Conservation (phyloP, 257 asterid species). For the Solanum sparsipilum region DNA sequence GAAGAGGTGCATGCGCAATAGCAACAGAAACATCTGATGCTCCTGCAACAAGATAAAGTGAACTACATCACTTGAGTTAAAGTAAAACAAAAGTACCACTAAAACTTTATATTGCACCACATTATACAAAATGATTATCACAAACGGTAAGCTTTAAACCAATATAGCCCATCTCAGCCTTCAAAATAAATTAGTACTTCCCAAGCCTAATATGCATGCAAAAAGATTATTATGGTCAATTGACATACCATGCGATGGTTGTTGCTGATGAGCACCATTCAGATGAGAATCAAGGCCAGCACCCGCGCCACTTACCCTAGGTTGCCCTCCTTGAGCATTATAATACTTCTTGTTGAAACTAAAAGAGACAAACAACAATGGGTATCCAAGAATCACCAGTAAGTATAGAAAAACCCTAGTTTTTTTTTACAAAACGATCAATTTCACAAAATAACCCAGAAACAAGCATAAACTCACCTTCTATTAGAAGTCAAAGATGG, state of each 20-base stretch:
- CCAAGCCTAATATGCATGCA: not conserved
- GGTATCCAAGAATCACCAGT: not conserved
- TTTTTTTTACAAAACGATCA: not conserved
- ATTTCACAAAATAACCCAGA: not conserved
- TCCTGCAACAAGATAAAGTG: constrained; percentile 16
- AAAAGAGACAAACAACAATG: not conserved
- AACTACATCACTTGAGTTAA: not conserved
- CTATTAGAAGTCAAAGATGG: constrained; percentile 14
- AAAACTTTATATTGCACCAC: not conserved
- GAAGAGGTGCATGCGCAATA: constrained; percentile 13
- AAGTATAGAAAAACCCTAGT: constrained; percentile 8
- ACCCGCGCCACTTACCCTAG: constrained; percentile 16
- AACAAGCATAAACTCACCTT: constrained; percentile 10
- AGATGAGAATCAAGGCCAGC: constrained; percentile 31
- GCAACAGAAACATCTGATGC: constrained; percentile 24
- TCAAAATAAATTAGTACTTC: not conserved
- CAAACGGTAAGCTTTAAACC: not conserved
- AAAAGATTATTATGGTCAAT: not conserved
- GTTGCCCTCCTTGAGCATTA: constrained; percentile 51
- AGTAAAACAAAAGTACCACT: not conserved
- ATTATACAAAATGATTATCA: not conserved
- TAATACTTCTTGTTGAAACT: constrained; percentile 43
- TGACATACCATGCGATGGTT: constrained; percentile 24
- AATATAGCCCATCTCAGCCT: not conserved
- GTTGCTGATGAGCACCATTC: constrained; percentile 54